These are phyloP conservation scores for Penicillium aurantiogriseum DNA, from an alignment of 2,329 filamentous ascomycete genomes.

Conservation along the genomic window DNA sequence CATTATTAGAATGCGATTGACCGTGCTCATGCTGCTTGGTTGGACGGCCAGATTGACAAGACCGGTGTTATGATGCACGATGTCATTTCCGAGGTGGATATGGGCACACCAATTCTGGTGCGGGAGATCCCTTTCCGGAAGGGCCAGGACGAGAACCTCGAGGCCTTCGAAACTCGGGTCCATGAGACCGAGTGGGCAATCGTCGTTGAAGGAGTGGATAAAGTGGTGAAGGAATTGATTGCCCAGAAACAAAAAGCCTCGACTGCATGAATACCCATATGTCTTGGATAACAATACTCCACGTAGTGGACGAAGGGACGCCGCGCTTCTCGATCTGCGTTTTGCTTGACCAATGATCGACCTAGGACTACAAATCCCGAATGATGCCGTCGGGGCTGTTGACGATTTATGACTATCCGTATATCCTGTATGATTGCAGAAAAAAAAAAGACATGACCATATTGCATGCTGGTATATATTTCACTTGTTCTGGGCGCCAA, in stretches of 20 bases:
- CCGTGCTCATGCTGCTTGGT: constrained; percentile 71
- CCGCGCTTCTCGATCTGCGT: neutral
- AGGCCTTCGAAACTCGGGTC: constrained; percentile 68
- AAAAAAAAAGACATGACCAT: constrained; percentile 7
- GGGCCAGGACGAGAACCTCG: constrained; percentile 60
- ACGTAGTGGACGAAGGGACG: neutral
- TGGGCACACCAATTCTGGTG: constrained; percentile 70
- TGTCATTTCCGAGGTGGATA: constrained; percentile 76
- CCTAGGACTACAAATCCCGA: neutral
- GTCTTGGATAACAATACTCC: neutral
- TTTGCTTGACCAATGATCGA: neutral
- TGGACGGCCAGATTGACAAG: constrained; percentile 63
- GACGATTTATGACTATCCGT: constrained; percentile 24
- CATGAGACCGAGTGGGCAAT: constrained; percentile 73
- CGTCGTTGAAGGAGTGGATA: constrained; percentile 68
- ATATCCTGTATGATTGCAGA: constrained; percentile 15
- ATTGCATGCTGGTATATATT: neutral
- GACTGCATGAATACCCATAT: constrained; percentile 4
- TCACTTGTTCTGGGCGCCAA: neutral
- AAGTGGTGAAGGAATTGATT: constrained; percentile 35
- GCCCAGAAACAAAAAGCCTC: constrained; percentile 20
- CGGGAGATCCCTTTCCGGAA: constrained; percentile 65
- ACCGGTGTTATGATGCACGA: constrained; percentile 89
- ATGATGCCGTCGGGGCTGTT: constrained; percentile 11
- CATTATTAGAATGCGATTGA: constrained; percentile 64